These are phyloP conservation scores for Kazachstania bromeliacearum DNA, from an alignment of 805 yeast species.

Conservation along the genomic window DNA sequence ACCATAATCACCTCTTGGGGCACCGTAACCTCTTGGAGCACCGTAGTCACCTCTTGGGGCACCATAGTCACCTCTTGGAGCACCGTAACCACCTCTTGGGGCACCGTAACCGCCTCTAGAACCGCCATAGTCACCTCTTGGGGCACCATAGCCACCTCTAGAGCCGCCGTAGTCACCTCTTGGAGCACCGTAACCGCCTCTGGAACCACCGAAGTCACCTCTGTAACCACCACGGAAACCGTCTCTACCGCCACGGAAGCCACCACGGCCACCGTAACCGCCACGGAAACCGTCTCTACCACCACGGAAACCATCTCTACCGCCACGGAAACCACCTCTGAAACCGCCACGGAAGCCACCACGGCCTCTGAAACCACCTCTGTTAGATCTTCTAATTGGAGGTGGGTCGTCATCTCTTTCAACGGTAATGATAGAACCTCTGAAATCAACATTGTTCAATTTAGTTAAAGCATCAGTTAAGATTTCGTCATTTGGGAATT, in stretches of 20 bases:
- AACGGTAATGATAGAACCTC: slow-evolving; percentile 59
- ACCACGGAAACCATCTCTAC: slow-evolving; percentile 36
- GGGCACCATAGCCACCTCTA: slow-evolving; percentile 28
- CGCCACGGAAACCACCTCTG: slow-evolving; percentile 32
- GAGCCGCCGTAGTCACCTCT: slow-evolving; percentile 25
- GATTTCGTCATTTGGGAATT: slow-evolving; percentile 55
- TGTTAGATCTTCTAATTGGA: slow-evolving; percentile 38
- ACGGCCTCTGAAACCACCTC: slow-evolving; percentile 40
- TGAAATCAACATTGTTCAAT: slow-evolving; percentile 61
- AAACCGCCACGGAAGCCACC: slow-evolving; percentile 42
- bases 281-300: slow-evolving; percentile 34
- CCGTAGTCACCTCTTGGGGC: slow-evolving; percentile 40
- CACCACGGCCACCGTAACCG: slow-evolving; percentile 33
- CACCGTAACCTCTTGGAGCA: slow-evolving; percentile 25
- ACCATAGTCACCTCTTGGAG: slow-evolving; percentile 25
- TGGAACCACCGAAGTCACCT: slow-evolving; percentile 36
- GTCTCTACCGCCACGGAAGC: slow-evolving; percentile 28
- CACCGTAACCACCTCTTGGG: slow-evolving; percentile 29
- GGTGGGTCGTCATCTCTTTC: slow-evolving; percentile 65
- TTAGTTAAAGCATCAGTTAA: slow-evolving; percentile 65
- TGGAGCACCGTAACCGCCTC: slow-evolving; percentile 32
- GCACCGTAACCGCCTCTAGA: slow-evolving; percentile 34
- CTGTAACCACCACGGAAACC: slow-evolving; percentile 34
- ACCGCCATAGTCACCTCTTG: slow-evolving; percentile 33
- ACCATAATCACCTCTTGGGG: slow-evolving; percentile 27